Evolutionary conservation across 768 basidiomycete genomes (phyloP).

Genomic region (Suillus luteus): DNA sequence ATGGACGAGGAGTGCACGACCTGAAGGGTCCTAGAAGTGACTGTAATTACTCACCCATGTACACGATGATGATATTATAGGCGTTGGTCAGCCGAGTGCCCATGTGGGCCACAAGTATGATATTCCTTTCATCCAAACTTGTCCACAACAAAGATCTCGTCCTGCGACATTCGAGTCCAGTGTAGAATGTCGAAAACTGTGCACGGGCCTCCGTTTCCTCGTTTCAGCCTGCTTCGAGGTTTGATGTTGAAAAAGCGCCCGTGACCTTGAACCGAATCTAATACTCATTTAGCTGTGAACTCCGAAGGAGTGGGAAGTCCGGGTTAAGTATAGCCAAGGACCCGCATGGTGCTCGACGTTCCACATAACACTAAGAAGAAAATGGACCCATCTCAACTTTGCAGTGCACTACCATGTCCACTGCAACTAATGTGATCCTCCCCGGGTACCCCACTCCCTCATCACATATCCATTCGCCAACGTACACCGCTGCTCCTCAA

Average conservation of each 20-base stretch:
- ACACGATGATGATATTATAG: neutral
- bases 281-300: slow-evolving; percentile 9
- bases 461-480: slow-evolving; percentile 40
- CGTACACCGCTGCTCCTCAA: slow-evolving; percentile 59
- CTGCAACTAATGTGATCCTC: slow-evolving; percentile 48
- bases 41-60: neutral
- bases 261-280: neutral
- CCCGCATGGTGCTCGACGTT: slow-evolving; percentile 30
- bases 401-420: slow-evolving; percentile 47
- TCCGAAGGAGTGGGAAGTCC: slow-evolving; percentile 34
- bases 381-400: slow-evolving; percentile 16
- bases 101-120: neutral
- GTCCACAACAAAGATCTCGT: neutral
- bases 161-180: neutral
- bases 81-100: neutral
- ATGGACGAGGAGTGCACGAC: neutral
- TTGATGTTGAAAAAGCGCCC: neutral
- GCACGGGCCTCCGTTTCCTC: too few species aligned
- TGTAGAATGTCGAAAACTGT: neutral
- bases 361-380: slow-evolving; percentile 13
- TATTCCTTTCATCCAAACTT: neutral
- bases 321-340: slow-evolving; percentile 35
- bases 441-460: slow-evolving; percentile 49
- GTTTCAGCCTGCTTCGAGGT: neutral
- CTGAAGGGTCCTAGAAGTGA: too few species aligned